Evolutionary conservation across 768 basidiomycete genomes (phyloP), one percentile per base, ranked within the genome.

Genomic region (Suillus bovinus): DNA sequence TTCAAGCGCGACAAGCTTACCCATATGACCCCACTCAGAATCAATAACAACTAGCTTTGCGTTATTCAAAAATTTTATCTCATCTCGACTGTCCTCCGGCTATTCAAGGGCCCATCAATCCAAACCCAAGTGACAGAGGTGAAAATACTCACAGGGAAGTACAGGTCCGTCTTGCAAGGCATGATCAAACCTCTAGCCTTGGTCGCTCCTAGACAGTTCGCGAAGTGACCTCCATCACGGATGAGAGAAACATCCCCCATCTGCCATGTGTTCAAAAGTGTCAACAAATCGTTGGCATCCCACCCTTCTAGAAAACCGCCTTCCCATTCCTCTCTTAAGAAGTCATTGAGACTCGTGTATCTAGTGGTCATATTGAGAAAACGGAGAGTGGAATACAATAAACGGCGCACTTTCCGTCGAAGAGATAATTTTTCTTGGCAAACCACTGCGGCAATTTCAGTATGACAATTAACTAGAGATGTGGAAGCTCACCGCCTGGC

Each of bases 111-210:
- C 17, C 9, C 27, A 38, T 56, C 17, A 39, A 46, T 4, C 10
- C 5, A 38, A 13, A 56, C 11, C 13, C 11, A 20, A 53, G 38
- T 39, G 13, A 29, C n/a, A 41, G 8, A 42, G 10, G 2, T n/a
- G 27, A 44, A 49, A 27, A 34, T n/a, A 61, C 66, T 46, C 60
- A 84, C 82, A 22, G 85, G 76, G 69, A 86, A 86, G 68, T 85
- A 85, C 42, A 86, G 69, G 64, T 86, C 85, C 1, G 82, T 85
- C 74, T 83, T 84, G 65, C 79, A 81, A 5, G 85, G 84, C 83
- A 86, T 84, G 53, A 86, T 80, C 47, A 86, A 65, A 4, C 83
- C 84, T 61, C 77, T 81, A 4, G 84, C 83, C 63, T 80, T 80
- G 71, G 85, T 82, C 20, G 67, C 69, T 2, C 69, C 64, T 60